Percentiles rank a stretch among this genome's conserved stretches.
Conservation (phyloP, 2,329 filamentous ascomycete genomes). For the Lizonia empirigonia region DNA sequence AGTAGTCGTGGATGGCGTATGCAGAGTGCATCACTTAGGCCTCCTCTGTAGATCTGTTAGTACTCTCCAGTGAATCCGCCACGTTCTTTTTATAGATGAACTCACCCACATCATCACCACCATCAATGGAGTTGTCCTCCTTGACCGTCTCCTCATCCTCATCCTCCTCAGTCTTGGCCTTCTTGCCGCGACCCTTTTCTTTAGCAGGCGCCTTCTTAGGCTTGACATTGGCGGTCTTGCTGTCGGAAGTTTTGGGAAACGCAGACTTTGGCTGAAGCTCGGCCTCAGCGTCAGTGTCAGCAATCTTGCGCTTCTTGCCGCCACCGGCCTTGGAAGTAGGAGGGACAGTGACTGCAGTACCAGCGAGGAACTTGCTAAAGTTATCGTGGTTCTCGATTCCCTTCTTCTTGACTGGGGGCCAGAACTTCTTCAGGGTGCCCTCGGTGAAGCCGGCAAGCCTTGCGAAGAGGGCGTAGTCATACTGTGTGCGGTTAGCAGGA, state of each 20-base stretch:
- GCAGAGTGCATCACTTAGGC: neutral
- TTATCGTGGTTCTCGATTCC: constrained; percentile 29
- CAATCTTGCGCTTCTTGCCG: constrained; percentile 34
- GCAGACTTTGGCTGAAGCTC: constrained; percentile 7
- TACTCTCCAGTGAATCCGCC: constrained; percentile 13
- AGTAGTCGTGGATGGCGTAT: neutral
- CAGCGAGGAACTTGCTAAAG: constrained; percentile 27
- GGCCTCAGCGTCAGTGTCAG: constrained; percentile 11
- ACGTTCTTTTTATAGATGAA: constrained; percentile 15
- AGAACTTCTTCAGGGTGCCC: constrained; percentile 43
- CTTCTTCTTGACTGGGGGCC: constrained; percentile 41
- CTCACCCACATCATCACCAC: constrained; percentile 28
- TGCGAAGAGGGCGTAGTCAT: constrained; percentile 39
- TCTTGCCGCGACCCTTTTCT: constrained; percentile 23
- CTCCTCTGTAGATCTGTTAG: constrained; percentile 17
- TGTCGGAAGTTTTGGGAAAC: neutral
- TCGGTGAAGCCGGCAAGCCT: constrained; percentile 37
- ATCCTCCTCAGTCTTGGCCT: constrained; percentile 27
- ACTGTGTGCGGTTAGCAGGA: constrained; percentile 20
- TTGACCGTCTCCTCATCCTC: constrained; percentile 9
- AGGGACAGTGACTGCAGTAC: constrained; percentile 4
- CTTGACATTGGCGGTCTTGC: constrained; percentile 8
- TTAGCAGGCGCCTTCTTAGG: constrained; percentile 24
- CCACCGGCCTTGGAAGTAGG: constrained; percentile 4
- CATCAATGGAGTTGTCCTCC: constrained; percentile 20